A percentile compares a stretch with the other conserved stretches of the same genome.
Evolutionary conservation across 2,329 filamentous ascomycete species (phyloP).

Genomic region (Pseudocercospora fijiensis): DNA sequence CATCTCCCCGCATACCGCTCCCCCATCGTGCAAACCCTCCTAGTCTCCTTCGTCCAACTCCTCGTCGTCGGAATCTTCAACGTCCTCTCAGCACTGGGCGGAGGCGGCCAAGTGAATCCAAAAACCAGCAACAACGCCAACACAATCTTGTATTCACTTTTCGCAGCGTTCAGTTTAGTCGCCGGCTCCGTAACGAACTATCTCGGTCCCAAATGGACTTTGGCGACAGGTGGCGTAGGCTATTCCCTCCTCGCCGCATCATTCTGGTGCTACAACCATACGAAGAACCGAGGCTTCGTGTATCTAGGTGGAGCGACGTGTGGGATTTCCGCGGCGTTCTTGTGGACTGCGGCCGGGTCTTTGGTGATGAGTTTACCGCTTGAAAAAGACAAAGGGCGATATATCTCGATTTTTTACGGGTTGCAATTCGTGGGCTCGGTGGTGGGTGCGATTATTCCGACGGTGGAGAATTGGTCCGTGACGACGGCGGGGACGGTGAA

Average conservation of each 20-base stretch:
- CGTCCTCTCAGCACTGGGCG: slow-evolving; percentile 51
- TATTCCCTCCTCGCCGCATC: slow-evolving; percentile 72
- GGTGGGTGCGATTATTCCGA: slow-evolving; percentile 2
- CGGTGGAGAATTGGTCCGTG: slow-evolving; percentile 4
- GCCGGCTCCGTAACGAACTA: slow-evolving; percentile 72
- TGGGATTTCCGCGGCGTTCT: slow-evolving; percentile 72
- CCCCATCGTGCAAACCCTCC: neutral
- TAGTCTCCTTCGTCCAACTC: slow-evolving; percentile 5
- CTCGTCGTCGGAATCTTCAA: slow-evolving; percentile 48
- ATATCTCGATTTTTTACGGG: slow-evolving; percentile 60
- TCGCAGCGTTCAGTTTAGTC: slow-evolving; percentile 64
- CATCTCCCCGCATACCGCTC: neutral
- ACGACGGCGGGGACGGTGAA: neutral
- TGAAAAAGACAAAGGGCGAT: slow-evolving; percentile 80
- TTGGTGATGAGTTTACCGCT: slow-evolving; percentile 87
- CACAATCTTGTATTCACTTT: slow-evolving; percentile 69
- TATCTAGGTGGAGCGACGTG: slow-evolving; percentile 74
- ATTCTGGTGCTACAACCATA: slow-evolving; percentile 70
- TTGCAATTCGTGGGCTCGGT: slow-evolving; percentile 2
- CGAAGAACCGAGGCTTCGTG: slow-evolving; percentile 64
- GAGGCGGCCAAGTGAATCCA: slow-evolving; percentile 47
- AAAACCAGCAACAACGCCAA: slow-evolving; percentile 62
- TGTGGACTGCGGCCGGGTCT: slow-evolving; percentile 79
- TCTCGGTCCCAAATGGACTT: slow-evolving; percentile 65
- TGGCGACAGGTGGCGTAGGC: slow-evolving; percentile 70